Evolutionary conservation across 371 early-diverging fungal species (phyloP), one percentile per base, ranked within the genome.

Genomic region (Circinella umbellata): DNA sequence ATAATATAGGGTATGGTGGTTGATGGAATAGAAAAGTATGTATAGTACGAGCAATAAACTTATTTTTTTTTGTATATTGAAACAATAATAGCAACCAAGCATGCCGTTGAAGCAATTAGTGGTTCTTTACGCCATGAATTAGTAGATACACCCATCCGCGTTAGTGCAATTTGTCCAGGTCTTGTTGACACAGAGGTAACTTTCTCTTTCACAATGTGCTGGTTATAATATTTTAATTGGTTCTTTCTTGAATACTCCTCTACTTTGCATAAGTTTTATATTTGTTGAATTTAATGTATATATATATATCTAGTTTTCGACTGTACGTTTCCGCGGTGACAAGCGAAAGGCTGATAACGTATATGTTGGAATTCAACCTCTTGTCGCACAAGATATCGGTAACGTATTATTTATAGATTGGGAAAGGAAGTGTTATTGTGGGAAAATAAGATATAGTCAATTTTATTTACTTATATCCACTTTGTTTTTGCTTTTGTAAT

Each of bases 81-180:
- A 27, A 27, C 27, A 27, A 27, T 27, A 27, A 27, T 27, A 79
- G 98, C 95, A 10, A 83, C 94, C 49, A 98, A 97, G 77, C 91
- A 91, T 71, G 97, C 97, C 1, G 93, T 96, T 3, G 91, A 92
- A 59, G 95, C 96, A 6, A 89, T 97, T 63, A 86, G 90, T 13
- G 87, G 87, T 46, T 80, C 96, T 0, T 76, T 98, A 73, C 77
- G 94, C 9, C 83, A 88, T 63, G 98, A 98, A 76, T 88, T 96
- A 8, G 86, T 94, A 10, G 80, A 85, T 49, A 91, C 94, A 1
- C 90, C 92, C 13, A 89, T 98, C 54, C 83, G 90, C 8, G 91
- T 95, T 47, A 89, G 89, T 27, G 86, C 86, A 68, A 91, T 94
- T 37, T 85, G 85, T 38, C 93, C 94, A 53, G 94, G 94, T 67